Evolutionary conservation across 768 basidiomycete species (phyloP).

Genomic region (Psilocybe cubensis): DNA sequence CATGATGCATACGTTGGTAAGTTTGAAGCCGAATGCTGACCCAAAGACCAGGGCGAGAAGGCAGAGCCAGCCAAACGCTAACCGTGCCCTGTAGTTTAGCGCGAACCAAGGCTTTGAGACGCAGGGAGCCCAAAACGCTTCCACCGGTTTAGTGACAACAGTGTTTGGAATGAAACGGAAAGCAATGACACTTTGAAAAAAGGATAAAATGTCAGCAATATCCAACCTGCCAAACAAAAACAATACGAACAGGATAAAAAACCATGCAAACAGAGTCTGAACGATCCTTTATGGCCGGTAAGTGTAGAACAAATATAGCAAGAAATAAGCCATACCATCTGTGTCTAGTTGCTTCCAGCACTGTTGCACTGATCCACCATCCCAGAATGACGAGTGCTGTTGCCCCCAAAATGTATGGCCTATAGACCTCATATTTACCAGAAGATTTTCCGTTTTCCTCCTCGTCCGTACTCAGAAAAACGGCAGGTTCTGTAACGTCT

Average conservation of each 20-base stretch:
- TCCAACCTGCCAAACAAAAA: neutral
- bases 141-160: conserved; percentile 71
- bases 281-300: conserved; percentile 61
- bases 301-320: conserved; percentile 5
- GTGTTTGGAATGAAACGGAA: conserved; percentile 85
- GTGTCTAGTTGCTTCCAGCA: conserved; percentile 70
- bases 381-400: conserved; percentile 69
- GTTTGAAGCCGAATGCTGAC: conserved; percentile 81
- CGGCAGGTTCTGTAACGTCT: conserved; percentile 4
- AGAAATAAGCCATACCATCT: conserved; percentile 57
- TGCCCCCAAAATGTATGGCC: conserved; percentile 64
- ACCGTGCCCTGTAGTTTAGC: conserved; percentile 49
- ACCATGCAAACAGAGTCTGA: conserved; percentile 84
- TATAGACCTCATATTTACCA: conserved; percentile 31
- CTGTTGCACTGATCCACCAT: conserved; percentile 85
- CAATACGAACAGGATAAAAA: conserved; percentile 69
- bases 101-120: conserved; percentile 70
- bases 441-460: conserved; percentile 1
- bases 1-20: conserved; percentile 50
- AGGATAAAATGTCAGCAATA: neutral
- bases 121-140: conserved; percentile 67
- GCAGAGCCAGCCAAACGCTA: conserved; percentile 73
- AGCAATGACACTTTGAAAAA: conserved; percentile 66
- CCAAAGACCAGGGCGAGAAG: conserved; percentile 80
- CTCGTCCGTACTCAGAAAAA: conserved; percentile 6